phyloP scores from a whole-genome alignment of 2,329 filamentous ascomycete species.

The Xenosphaeropsis pyriputrescens region DNA sequence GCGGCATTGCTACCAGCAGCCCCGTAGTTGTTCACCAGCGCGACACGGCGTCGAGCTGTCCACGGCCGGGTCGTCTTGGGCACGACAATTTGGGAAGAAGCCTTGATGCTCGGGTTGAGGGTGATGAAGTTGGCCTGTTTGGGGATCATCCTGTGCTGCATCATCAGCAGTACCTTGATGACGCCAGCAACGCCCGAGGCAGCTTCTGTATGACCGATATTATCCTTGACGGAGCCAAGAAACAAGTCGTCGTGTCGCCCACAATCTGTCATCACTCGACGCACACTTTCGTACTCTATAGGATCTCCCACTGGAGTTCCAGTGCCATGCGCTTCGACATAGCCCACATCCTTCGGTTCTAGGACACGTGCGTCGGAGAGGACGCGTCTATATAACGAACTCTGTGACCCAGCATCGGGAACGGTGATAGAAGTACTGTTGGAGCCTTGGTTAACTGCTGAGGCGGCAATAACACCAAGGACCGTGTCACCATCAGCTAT shows the following conservation, averaged over 20 bases:
- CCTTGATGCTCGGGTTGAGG: constrained; percentile 21
- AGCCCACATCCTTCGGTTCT: constrained; percentile 18
- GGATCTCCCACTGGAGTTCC: constrained; percentile 18
- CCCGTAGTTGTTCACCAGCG: too few species aligned
- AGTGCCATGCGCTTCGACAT: constrained; percentile 19
- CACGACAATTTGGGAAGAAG: background rate
- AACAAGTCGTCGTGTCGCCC: constrained; percentile 17
- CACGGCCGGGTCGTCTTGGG: too few species aligned
- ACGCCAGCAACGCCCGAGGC: constrained; percentile 18
- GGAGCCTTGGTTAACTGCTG: background rate
- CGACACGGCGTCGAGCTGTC: too few species aligned
- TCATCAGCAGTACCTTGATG: constrained; percentile 16
- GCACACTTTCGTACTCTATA: constrained; percentile 14
- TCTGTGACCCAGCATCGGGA: background rate
- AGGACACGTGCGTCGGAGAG: constrained; percentile 14
- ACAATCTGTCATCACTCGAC: constrained; percentile 11
- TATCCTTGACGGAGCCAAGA: constrained; percentile 18
- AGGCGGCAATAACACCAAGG: background rate
- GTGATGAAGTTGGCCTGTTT: constrained; percentile 13
- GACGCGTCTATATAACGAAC: constrained; percentile 12
- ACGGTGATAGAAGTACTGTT: background rate
- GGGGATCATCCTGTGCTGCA: constrained; percentile 13
- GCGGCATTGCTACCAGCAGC: too few species aligned
- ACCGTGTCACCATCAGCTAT: background rate
- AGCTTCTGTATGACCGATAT: constrained; percentile 16